These are phyloP conservation scores for Nidula microcarpa DNA, from an alignment of 768 basidiomycete genomes.

Conservation along the genomic window DNA sequence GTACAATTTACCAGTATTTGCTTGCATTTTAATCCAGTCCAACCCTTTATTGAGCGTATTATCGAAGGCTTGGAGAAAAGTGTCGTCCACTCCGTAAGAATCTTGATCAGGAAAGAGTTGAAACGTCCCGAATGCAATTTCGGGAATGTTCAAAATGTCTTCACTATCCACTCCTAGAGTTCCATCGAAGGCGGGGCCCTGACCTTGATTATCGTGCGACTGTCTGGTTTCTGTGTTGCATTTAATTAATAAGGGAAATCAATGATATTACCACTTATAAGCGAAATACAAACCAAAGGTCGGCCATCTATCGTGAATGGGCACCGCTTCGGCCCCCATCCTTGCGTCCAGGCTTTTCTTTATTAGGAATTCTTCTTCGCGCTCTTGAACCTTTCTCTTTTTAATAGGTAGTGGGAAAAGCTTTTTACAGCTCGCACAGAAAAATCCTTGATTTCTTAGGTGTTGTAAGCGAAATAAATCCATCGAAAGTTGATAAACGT, in stretches of 20 bases:
- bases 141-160: constrained; percentile 55
- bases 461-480: not conserved
- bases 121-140: constrained; percentile 60
- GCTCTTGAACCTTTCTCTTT: constrained; percentile 42
- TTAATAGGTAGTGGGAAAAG: constrained; percentile 37
- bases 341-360: constrained; percentile 39
- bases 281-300: too few species aligned
- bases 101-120: constrained; percentile 71
- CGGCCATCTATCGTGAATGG: too few species aligned
- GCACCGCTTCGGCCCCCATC: constrained; percentile 24
- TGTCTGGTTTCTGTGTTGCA: too few species aligned
- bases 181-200: constrained; percentile 57
- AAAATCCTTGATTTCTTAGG: constrained; percentile 49
- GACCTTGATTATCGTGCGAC: constrained; percentile 37
- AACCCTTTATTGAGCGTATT: constrained; percentile 47
- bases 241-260: too few species aligned
- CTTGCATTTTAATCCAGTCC: constrained; percentile 54
- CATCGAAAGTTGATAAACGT: constrained; percentile 9
- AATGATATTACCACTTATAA: too few species aligned
- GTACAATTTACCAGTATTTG: constrained; percentile 41
- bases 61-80: constrained; percentile 46
- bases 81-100: constrained; percentile 45
- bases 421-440: constrained; percentile 56
- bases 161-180: constrained; percentile 65
- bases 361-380: constrained; percentile 42